Conservation (phyloP, 192 early-diverging fungal genomes). For the Mortierella antarctica region DNA sequence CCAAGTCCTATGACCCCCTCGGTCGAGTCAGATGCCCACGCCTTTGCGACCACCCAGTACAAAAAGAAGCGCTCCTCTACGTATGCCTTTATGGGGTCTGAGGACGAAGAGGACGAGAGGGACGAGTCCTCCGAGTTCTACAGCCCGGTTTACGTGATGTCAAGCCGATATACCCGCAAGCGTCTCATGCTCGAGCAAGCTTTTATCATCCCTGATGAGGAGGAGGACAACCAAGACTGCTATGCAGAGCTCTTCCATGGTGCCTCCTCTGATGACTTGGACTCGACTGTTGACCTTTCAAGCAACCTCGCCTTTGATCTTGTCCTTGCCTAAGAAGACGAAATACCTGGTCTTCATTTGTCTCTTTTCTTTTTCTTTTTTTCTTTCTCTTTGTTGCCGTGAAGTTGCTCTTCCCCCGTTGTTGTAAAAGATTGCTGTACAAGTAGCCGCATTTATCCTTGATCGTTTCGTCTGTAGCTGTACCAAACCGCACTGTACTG, state of each 20-base stretch:
- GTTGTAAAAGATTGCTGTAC: not conserved
- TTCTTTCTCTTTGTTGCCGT: conserved; percentile 12
- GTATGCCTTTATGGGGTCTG: conserved; percentile 35
- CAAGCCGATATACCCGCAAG: conserved; percentile 49
- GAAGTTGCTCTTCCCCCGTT: not conserved
- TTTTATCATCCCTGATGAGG: conserved; percentile 42
- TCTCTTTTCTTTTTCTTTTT: conserved; percentile 4
- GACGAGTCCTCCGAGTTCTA: conserved; percentile 9
- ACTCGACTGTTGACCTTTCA: conserved; percentile 18
- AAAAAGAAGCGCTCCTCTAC: conserved; percentile 39
- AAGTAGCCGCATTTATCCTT: too few species aligned
- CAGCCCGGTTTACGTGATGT: conserved; percentile 50
- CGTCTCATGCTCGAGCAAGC: conserved; percentile 52
- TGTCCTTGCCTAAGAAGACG: conserved; percentile 13
- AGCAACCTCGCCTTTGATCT: conserved; percentile 44
- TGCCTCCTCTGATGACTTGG: conserved; percentile 23
- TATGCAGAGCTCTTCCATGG: conserved; percentile 42
- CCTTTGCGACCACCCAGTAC: not conserved
- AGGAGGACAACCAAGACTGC: conserved; percentile 26
- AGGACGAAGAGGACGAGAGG: conserved; percentile 28
- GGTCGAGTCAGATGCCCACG: not conserved
- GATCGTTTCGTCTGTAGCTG: too few species aligned
- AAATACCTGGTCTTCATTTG: not conserved
- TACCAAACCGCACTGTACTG: too few species aligned
- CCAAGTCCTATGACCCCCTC: conserved; percentile 1